These are phyloP conservation scores for Corchorus olitorius DNA, from an alignment of 345 rosid genomes.

Conservation along the genomic window DNA sequence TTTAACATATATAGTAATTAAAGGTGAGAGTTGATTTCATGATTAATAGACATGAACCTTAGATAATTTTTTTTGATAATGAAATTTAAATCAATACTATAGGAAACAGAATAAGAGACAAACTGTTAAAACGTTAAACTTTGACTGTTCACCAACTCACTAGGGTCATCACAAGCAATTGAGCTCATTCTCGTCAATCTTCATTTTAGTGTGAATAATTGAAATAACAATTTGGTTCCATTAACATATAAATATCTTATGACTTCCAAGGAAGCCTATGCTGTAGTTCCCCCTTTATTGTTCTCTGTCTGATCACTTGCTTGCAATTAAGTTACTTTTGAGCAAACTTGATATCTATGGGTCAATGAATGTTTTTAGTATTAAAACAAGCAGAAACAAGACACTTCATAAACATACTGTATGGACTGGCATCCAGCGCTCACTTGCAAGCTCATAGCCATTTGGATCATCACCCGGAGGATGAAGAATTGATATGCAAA, in stretches of 20 bases:
- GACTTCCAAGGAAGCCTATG: background rate
- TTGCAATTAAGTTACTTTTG: background rate
- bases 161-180: background rate
- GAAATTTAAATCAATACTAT: background rate
- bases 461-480: conserved; percentile 99
- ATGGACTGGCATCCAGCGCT: conserved; percentile 96
- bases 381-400: background rate
- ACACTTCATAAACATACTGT: conserved; percentile 54
- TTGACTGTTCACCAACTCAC: background rate
- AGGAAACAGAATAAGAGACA: background rate
- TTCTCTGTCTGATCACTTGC: background rate
- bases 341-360: background rate
- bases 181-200: background rate
- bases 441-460: conserved; percentile 98
- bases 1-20: background rate
- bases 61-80: background rate
- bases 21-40: background rate
- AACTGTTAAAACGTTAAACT: background rate
- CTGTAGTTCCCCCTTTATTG: background rate
- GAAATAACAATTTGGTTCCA: background rate
- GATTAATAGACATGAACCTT: background rate
- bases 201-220: background rate
- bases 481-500: conserved; percentile 97
- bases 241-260: background rate
- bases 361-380: background rate